Conservation (phyloP, 2,329 filamentous ascomycete species). For the Pseudogymnoascus sp. region DNA sequence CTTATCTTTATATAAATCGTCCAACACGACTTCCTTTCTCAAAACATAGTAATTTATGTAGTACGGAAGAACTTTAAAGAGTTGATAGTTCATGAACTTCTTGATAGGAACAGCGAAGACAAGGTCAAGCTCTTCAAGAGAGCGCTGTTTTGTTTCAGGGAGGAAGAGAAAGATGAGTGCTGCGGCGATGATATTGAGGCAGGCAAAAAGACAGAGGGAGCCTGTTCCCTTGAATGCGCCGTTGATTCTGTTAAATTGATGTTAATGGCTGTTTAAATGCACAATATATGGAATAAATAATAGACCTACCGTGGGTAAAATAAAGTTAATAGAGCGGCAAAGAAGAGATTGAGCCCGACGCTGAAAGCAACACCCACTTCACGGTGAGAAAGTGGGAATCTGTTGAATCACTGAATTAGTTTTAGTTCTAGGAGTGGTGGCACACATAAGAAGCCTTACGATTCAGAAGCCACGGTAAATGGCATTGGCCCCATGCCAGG, state of each 20-base stretch:
- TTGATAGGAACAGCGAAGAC: slow-evolving; percentile 34
- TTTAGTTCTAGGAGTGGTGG: not conserved
- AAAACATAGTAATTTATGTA: not conserved
- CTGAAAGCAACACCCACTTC: slow-evolving; percentile 43
- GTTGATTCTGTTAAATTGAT: slow-evolving; percentile 19
- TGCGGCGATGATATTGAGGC: slow-evolving; percentile 40
- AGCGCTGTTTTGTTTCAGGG: slow-evolving; percentile 46
- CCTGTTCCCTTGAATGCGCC: slow-evolving; percentile 27
- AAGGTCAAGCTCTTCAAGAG: slow-evolving; percentile 45
- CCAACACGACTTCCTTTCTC: not conserved
- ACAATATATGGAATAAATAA: slow-evolving; percentile 16
- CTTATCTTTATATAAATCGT: not conserved
- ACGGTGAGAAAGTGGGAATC: slow-evolving; percentile 42
- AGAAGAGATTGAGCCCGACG: slow-evolving; percentile 41
- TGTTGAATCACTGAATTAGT: not conserved
- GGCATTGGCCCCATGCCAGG: slow-evolving; percentile 53
- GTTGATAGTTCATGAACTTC: slow-evolving; percentile 26
- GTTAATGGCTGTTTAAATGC: too few species aligned
- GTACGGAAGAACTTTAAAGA: not conserved
- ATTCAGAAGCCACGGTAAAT: slow-evolving; percentile 45
- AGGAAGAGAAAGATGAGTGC: slow-evolving; percentile 40
- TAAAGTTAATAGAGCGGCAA: slow-evolving; percentile 40
- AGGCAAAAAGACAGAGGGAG: slow-evolving; percentile 39
- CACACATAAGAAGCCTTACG: not conserved
- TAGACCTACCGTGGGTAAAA: slow-evolving; percentile 25